These are phyloP conservation scores for Trypanosoma scelopori DNA, from an alignment of 208 protist genomes.

Conservation along the genomic window DNA sequence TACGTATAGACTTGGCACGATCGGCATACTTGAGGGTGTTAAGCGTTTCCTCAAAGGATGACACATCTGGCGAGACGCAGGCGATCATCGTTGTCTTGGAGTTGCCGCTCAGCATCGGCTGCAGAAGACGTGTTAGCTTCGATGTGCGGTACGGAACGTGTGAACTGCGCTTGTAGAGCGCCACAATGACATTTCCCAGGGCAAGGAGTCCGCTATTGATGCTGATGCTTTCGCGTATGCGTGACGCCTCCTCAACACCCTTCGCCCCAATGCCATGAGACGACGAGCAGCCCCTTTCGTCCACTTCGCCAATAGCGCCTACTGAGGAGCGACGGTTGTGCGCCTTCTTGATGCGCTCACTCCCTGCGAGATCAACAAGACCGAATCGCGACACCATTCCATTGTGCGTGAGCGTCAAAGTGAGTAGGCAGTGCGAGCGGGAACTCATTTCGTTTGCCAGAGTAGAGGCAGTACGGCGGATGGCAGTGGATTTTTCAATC, in stretches of 20 bases:
- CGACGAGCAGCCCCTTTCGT: neutral
- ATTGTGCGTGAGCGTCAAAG: slow-evolving; percentile 68
- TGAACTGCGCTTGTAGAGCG: slow-evolving; percentile 73
- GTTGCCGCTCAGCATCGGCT: slow-evolving; percentile 93
- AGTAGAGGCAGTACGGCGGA: slow-evolving; percentile 91
- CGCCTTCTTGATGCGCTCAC: slow-evolving; percentile 89
- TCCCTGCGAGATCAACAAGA: slow-evolving; percentile 95
- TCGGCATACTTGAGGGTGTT: slow-evolving; percentile 97
- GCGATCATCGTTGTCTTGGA: slow-evolving; percentile 93
- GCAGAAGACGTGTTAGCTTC: slow-evolving; percentile 94
- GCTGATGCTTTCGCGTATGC: slow-evolving; percentile 92
- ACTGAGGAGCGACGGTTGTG: slow-evolving; percentile 32
- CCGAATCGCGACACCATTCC: slow-evolving; percentile 74
- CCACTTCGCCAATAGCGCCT: neutral
- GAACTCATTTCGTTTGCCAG: slow-evolving; percentile 92
- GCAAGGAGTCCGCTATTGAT: slow-evolving; percentile 94
- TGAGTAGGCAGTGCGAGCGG: slow-evolving; percentile 93
- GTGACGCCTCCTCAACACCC: slow-evolving; percentile 14
- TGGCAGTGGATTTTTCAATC: slow-evolving; percentile 81
- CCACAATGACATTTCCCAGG: slow-evolving; percentile 94
- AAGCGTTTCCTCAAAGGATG: slow-evolving; percentile 93
- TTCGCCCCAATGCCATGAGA: neutral
- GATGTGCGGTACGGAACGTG: slow-evolving; percentile 95
- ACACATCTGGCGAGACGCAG: slow-evolving; percentile 88
- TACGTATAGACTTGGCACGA: slow-evolving; percentile 92